Base-by-base conservation (phyloP, 2,329 filamentous ascomycete species). In the Ophiostoma quercus region DNA sequence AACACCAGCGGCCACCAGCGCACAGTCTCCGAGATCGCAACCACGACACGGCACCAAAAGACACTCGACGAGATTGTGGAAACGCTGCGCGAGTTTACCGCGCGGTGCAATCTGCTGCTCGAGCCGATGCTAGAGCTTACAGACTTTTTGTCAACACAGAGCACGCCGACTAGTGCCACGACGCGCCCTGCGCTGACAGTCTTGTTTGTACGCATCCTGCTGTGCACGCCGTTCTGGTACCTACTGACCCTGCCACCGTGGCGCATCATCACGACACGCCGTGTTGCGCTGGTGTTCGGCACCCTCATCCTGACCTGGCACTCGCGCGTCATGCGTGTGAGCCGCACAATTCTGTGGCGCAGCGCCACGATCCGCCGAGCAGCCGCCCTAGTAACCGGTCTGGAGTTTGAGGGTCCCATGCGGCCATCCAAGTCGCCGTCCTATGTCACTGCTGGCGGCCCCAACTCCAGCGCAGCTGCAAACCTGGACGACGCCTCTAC, bases 1-100 rank as follows among this genome's bases (percentile, higher is more conserved):
- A 25, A 73, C 16, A 74, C 75, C 62, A 73, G 72, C 22, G 74
- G 72, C 25, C 84, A 85, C 73, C 78, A 79, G 69, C 77, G 81
- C n/a, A 67, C 32, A 11, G 32, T 67, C 12, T 80, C 79, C 25
- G 91, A 92, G 75, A 77, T 71, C 0, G 68, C 80, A 19, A 87
- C 85, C 7, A 88, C 85, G 72, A 90, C 89, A 60, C 89, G 90
- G 71, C 92, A 95, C 75, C 92, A 97, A 76, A 97, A 97, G 82
- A 97, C 93, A 67, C 80, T 99, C 68, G 95, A 99, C 78, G 95
- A 99, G 80, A 99, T 99, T 72, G 91, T 99, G 70, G 94, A 98
- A 75, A 96, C 92, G 0, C 81, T 99, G 63, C 92, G 93, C 78
- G 88, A 93, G 74, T 92, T 99, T 74, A 98, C 94, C 0, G 91